Conservation (phyloP, 148 eudicot genomes). For the Fallopia convolvulus region DNA sequence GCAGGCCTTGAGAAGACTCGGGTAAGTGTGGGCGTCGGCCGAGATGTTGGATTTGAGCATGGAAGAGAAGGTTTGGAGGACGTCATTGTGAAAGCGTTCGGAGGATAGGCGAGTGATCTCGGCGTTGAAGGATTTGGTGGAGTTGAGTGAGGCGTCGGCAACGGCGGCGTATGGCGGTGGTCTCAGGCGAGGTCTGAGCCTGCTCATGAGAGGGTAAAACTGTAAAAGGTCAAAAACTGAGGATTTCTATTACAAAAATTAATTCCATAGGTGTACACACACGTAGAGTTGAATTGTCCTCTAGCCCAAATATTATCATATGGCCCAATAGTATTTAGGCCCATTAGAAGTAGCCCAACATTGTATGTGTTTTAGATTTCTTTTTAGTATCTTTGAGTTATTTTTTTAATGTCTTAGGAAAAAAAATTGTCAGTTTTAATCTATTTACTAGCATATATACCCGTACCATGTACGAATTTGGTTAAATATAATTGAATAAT, state of each 20-base stretch:
- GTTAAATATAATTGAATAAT: too few relatives aligned
- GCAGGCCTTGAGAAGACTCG: slow-evolving; percentile 71
- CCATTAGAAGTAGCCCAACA: too few relatives aligned
- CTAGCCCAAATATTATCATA: too few relatives aligned
- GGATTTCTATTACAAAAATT: neutral
- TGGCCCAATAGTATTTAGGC: too few relatives aligned
- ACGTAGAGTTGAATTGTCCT: too few relatives aligned
- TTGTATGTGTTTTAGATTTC: too few relatives aligned
- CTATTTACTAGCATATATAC: too few relatives aligned
- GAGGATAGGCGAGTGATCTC: slow-evolving; percentile 53
- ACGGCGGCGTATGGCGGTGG: slow-evolving; percentile 18
- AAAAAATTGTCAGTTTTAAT: too few relatives aligned
- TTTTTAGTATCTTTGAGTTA: too few relatives aligned
- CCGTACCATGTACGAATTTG: too few relatives aligned
- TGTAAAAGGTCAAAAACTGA: neutral
- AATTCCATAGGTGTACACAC: too few relatives aligned
- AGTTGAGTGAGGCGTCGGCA: slow-evolving; percentile 14
- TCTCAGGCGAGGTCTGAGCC: slow-evolving; percentile 20
- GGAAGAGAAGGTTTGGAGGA: slow-evolving; percentile 43
- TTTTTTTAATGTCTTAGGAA: too few relatives aligned
- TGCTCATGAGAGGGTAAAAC: slow-evolving; percentile 21
- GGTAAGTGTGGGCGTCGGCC: slow-evolving; percentile 72
- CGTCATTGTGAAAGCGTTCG: slow-evolving; percentile 38
- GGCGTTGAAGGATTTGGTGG: slow-evolving; percentile 53
- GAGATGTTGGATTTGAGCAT: slow-evolving; percentile 44